Evolutionary conservation across 2,329 filamentous ascomycete genomes (phyloP).

Genomic region (Fusarium albosuccineum): DNA sequence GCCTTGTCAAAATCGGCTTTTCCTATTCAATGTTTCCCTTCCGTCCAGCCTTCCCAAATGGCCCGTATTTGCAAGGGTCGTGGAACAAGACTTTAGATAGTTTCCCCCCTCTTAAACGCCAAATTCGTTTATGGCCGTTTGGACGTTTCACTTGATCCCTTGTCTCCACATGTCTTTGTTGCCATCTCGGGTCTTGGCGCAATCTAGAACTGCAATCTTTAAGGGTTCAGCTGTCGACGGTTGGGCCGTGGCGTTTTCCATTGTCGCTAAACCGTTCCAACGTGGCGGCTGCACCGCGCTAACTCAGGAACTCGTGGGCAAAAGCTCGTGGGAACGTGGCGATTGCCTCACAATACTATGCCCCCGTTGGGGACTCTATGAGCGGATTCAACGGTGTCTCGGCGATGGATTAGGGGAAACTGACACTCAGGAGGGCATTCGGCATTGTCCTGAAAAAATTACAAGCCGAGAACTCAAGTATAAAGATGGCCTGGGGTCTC

Average conservation of each 20-base stretch:
- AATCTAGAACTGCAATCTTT: conserved; percentile 21
- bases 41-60: background rate
- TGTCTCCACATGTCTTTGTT: background rate
- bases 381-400: background rate
- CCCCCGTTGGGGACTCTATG: background rate
- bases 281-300: conserved; percentile 6
- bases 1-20: background rate
- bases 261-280: conserved; percentile 19
- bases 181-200: background rate
- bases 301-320: background rate
- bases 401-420: background rate
- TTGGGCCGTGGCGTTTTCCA: conserved; percentile 32
- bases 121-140: background rate
- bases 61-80: background rate
- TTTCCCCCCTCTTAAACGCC: background rate
- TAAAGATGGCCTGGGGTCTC: conserved; percentile 12
- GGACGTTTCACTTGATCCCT: background rate
- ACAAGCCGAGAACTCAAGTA: background rate
- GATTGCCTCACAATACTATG: conserved; percentile 13
- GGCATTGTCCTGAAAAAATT: background rate
- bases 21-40: background rate
- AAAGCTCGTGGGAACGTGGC: conserved; percentile 19
- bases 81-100: conserved; percentile 30
- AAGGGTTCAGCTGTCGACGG: conserved; percentile 9
- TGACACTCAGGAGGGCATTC: background rate